Percentiles rank a stretch among this genome's conserved stretches.
These are phyloP conservation scores for Urostyla sp. DNA, from an alignment of 73 alveolate genomes.

Conservation along the genomic window DNA sequence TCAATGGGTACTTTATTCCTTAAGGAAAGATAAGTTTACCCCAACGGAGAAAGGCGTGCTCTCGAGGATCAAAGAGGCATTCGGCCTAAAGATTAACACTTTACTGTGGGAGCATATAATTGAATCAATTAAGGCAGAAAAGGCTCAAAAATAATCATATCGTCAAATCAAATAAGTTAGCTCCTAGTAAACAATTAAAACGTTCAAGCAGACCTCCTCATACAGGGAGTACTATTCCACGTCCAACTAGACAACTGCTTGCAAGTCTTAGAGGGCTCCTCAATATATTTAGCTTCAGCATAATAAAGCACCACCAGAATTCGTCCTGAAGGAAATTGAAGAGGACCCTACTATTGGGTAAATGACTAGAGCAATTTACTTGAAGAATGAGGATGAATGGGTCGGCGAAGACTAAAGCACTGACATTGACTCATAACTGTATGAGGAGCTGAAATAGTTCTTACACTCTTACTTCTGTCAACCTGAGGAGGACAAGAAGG, in stretches of 20 bases:
- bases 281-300: neutral
- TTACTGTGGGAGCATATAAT: conserved; percentile 79
- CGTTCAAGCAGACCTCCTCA: neutral
- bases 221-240: neutral
- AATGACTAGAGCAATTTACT: conserved; percentile 38
- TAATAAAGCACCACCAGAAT: conserved; percentile 15
- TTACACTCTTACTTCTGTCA: neutral
- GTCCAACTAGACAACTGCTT: neutral
- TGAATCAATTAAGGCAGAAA: conserved; percentile 52
- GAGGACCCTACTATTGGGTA: conserved; percentile 44
- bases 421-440: neutral
- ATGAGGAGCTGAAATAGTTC: neutral
- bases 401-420: neutral
- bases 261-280: neutral
- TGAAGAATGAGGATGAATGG: conserved; percentile 19
- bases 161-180: neutral
- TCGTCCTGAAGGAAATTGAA: conserved; percentile 37
- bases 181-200: no score
- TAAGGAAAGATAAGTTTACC: conserved; percentile 74
- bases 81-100: conserved; percentile 72
- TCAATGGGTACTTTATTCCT: conserved; percentile 75
- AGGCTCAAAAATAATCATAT: neutral
- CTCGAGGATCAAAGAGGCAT: conserved; percentile 82
- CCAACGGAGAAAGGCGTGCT: conserved; percentile 82
- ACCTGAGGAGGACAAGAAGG: conserved; percentile 16